Evolutionary conservation across 768 basidiomycete genomes (phyloP).

Genomic region (Rossbeevera mucosa): DNA sequence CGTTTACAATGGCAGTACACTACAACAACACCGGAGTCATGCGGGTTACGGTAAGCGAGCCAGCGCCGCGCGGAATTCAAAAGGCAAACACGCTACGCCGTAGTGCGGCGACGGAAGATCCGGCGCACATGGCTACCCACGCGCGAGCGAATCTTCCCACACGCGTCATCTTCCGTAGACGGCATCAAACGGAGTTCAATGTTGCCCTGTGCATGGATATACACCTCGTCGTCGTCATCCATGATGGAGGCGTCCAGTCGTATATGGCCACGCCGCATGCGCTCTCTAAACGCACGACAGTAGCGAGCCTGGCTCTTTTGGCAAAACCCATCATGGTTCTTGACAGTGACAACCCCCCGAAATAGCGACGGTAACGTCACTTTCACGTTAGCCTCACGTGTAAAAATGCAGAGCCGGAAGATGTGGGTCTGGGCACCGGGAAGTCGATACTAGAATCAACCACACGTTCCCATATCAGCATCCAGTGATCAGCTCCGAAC

Average conservation of each 20-base stretch:
- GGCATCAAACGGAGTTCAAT: conserved; percentile 19
- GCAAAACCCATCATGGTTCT: conserved; percentile 9
- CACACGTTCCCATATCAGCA: conserved; percentile 4
- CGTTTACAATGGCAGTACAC: neutral
- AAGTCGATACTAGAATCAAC: conserved; percentile 19
- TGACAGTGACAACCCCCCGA: conserved; percentile 27
- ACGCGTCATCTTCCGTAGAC: conserved; percentile 5
- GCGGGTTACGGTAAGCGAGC: conserved; percentile 10
- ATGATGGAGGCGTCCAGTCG: conserved; percentile 12
- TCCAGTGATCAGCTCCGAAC: neutral
- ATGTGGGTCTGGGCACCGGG: conserved; percentile 25
- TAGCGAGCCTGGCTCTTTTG: conserved; percentile 14
- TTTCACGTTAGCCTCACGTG: conserved; percentile 27
- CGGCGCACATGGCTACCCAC: conserved; percentile 28
- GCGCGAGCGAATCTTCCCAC: conserved; percentile 15
- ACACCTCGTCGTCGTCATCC: conserved; percentile 29
- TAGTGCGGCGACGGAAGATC: conserved; percentile 17
- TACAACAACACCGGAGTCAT: neutral
- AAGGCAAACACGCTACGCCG: neutral
- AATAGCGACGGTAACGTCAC: conserved; percentile 26
- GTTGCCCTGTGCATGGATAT: conserved; percentile 27
- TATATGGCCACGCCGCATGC: conserved; percentile 22
- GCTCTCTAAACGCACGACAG: conserved; percentile 23
- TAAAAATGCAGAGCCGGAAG: conserved; percentile 29
- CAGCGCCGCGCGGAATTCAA: conserved; percentile 8